These are phyloP conservation scores for Neospora caninum DNA, from an alignment of 169 alveolate genomes.

Conservation along the genomic window DNA sequence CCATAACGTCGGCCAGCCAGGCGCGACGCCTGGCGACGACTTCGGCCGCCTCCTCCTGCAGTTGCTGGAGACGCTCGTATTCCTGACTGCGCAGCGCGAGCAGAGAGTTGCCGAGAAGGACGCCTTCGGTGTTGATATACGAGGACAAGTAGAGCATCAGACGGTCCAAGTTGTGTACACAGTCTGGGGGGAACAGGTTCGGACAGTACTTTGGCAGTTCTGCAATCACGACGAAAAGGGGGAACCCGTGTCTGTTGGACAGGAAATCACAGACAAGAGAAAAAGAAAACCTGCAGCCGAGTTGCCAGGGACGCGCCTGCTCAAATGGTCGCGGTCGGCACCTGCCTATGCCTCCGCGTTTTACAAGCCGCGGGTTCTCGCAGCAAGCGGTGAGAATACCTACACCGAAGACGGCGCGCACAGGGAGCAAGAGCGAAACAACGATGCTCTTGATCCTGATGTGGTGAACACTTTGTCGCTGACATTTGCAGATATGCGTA, in stretches of 20 bases:
- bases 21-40: conserved; percentile 18
- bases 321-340: too few relatives aligned
- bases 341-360: too few relatives aligned
- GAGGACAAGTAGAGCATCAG: background rate
- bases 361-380: too few relatives aligned
- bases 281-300: background rate
- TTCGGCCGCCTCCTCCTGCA: conserved; percentile 27
- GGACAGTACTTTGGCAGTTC: conserved; percentile 29
- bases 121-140: conserved; percentile 3
- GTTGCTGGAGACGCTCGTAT: background rate
- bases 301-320: background rate
- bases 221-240: background rate
- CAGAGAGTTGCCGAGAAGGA: background rate
- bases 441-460: too few relatives aligned
- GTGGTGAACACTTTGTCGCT: too few relatives aligned
- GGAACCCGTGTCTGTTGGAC: conserved; percentile 17
- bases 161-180: background rate
- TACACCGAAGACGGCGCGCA: too few relatives aligned
- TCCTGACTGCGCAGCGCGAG: conserved; percentile 24
- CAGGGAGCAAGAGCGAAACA: too few relatives aligned
- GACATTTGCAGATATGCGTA: too few relatives aligned
- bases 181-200: conserved; percentile 32
- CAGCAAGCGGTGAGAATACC: too few relatives aligned
- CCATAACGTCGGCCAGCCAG: background rate
- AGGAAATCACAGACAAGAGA: background rate